A percentile compares a stretch with the other conserved stretches of the same genome.
Evolutionary conservation across 2,329 filamentous ascomycete species (phyloP).

Genomic region (Fusarium irregulare): DNA sequence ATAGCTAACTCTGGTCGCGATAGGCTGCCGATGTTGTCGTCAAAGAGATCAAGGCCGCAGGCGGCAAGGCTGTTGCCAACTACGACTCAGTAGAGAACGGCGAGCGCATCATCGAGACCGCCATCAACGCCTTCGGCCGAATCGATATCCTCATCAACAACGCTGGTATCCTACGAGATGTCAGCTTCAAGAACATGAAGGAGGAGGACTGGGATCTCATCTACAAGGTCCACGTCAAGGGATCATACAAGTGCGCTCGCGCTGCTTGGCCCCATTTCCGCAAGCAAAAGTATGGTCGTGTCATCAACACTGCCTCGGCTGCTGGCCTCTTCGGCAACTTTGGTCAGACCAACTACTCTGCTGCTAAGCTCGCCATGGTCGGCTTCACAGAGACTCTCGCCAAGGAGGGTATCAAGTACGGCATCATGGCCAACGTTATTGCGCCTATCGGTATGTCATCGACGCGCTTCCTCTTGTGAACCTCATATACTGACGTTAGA

Average conservation of each 20-base stretch:
- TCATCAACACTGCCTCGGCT: constrained; percentile 97
- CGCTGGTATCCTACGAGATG: constrained; percentile 91
- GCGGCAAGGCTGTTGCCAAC: constrained; percentile 97
- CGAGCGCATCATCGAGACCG: constrained; percentile 92
- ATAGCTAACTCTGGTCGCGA: constrained; percentile 38
- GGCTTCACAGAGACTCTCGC: constrained; percentile 98
- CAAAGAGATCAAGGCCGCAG: constrained; percentile 83
- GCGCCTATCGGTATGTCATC: constrained; percentile 76
- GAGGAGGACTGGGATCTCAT: constrained; percentile 97
- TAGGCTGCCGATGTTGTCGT: constrained; percentile 87
- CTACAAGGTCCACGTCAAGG: constrained; percentile 90
- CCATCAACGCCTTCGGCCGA: constrained; percentile 83
- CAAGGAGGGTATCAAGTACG: constrained; percentile 98
- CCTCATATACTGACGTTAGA: constrained; percentile 23
- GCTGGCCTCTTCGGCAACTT: constrained; percentile 96
- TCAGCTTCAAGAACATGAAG: constrained; percentile 99
- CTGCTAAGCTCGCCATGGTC: constrained; percentile 93
- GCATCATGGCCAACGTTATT: constrained; percentile 95
- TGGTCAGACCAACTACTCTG: constrained; percentile 96
- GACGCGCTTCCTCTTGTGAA: neutral
- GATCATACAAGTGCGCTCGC: constrained; percentile 93
- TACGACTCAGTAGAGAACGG: constrained; percentile 95
- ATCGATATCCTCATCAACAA: constrained; percentile 98
- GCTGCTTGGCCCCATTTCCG: constrained; percentile 98
- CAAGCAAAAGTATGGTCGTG: constrained; percentile 96